A percentile compares a stretch with the other conserved stretches of the same genome.
Conservation (phyloP, 2,329 filamentous ascomycete species). For the Aspergillus spinulosporus region DNA sequence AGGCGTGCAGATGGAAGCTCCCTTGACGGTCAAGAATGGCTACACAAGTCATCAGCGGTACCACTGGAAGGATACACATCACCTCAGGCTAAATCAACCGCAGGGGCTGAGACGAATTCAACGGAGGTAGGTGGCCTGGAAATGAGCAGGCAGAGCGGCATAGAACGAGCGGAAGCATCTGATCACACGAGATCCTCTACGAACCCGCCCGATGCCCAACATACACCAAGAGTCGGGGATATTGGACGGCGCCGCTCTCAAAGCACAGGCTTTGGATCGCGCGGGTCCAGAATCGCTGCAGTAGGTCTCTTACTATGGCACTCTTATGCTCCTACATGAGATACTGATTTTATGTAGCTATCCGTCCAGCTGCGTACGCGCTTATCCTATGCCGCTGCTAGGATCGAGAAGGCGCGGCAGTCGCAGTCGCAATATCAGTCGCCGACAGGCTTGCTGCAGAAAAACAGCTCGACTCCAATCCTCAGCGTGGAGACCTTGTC, state of each 20-base stretch:
- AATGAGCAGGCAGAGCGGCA: not conserved
- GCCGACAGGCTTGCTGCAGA: slow-evolving; percentile 70
- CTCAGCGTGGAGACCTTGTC: slow-evolving; percentile 56
- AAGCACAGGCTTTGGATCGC: slow-evolving; percentile 68
- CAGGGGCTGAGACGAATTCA: not conserved
- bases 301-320: slow-evolving; percentile 46
- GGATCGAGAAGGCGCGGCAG: slow-evolving; percentile 88
- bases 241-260: slow-evolving; percentile 60
- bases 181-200: slow-evolving; percentile 64
- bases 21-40: not conserved
- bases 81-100: not conserved
- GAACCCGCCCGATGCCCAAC: slow-evolving; percentile 17
- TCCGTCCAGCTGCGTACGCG: slow-evolving; percentile 79
- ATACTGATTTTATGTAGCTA: slow-evolving; percentile 52
- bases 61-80: slow-evolving; percentile 30
- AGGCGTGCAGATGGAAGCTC: not conserved
- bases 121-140: slow-evolving; percentile 59
- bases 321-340: not conserved
- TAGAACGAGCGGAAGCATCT: slow-evolving; percentile 58
- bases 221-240: slow-evolving; percentile 36
- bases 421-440: slow-evolving; percentile 71
- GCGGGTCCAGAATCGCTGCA: slow-evolving; percentile 73
- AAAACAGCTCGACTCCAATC: slow-evolving; percentile 60
- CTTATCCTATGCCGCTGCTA: slow-evolving; percentile 89
- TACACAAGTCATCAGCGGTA: not conserved